Evolutionary conservation across 345 rosid species (phyloP), one percentile per base, ranked within the genome.

Genomic region (Geranium brycei): DNA sequence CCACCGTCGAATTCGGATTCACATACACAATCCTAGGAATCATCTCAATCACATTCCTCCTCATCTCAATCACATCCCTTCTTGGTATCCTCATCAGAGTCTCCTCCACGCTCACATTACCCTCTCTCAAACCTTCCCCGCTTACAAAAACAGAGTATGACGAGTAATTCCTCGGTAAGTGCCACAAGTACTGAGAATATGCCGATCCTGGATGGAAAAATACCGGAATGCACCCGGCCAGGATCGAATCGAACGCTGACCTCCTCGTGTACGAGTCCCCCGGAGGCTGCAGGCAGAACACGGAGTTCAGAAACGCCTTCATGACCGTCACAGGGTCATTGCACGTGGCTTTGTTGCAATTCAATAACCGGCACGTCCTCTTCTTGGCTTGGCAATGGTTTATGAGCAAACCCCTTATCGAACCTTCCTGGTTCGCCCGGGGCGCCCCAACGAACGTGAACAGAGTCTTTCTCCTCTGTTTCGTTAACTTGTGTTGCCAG

Each of bases 121-220:
- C 83, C 4, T 75, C 69, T 59, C 75, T 87, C 28, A 83, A 75
- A 0, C 68, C 77, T 4, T 72, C 67, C 19, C 19, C 85, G 4
- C 90, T 77, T 69, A 88, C 86, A 65, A 86, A 80, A 12, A 83
- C 90, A 0, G 91, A 91, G 35, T 86, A 88, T 28, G 75, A 82
- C 0, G 57, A 40, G 4, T 80, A 77, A 59, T 86, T 84, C 70
- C 70, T 81, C 0, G 97, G 96, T 4, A 91, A 71, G 69, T 91
- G 96, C 95, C 97, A 91, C 55, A 79, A 18, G 62, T 88, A 88
- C 56, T 91, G 96, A 2, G 77, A 91, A 55, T 88, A 91, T 16
- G 87, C 89, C 0, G 97, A 86, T 0, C 95, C 95, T 0, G 95
- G 89, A 64, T 91, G 93, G 80, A 91, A 91, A 77, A 88, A 91